phyloP scores from a whole-genome alignment of 2,329 filamentous ascomycete species.

The Mariannaea elegans region DNA sequence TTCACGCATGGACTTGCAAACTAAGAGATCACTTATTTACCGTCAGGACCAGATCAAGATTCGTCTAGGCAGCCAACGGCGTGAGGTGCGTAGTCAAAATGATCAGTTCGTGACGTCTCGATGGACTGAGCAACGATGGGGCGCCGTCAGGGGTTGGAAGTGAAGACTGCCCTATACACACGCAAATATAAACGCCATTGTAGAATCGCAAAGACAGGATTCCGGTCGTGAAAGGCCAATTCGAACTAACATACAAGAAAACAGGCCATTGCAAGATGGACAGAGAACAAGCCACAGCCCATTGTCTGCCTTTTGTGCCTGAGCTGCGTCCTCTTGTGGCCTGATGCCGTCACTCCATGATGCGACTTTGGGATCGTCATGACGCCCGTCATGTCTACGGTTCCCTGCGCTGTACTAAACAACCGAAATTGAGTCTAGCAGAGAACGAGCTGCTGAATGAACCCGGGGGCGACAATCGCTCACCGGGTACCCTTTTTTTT shows the following conservation, averaged over 20 bases:
- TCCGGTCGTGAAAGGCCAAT: background rate
- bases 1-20: background rate
- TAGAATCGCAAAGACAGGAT: background rate
- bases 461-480: background rate
- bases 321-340: slow-evolving; percentile 12
- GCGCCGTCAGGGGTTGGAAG: slow-evolving; percentile 24
- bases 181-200: slow-evolving; percentile 3
- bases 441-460: background rate
- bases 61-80: slow-evolving; percentile 18
- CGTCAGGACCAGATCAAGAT: background rate
- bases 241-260: background rate
- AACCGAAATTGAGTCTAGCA: slow-evolving; percentile 21
- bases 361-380: slow-evolving; percentile 18
- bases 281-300: slow-evolving; percentile 1
- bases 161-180: background rate
- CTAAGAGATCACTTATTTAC: background rate
- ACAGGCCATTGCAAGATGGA: slow-evolving; percentile 13
- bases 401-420: background rate
- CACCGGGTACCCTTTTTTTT: background rate
- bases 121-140: slow-evolving; percentile 34
- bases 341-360: slow-evolving; percentile 21
- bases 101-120: slow-evolving; percentile 39
- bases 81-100: slow-evolving; percentile 27
- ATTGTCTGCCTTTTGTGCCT: background rate
- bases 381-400: background rate